phyloP scores from a whole-genome alignment of 2,329 filamentous ascomycete species.

The Xylaria sp. region DNA sequence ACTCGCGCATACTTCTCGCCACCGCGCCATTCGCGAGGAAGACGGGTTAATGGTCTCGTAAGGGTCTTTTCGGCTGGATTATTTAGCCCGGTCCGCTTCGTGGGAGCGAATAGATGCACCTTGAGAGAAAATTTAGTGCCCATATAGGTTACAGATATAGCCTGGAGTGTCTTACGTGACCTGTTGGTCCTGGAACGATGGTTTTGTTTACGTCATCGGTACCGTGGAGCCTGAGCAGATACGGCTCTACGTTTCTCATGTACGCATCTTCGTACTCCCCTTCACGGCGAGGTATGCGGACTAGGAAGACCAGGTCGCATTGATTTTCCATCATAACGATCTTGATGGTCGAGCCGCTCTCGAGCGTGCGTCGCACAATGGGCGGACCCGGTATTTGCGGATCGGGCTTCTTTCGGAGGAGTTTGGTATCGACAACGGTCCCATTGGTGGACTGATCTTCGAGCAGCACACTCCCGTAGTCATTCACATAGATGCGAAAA shows the following conservation, averaged over 20 bases:
- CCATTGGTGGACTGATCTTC: constrained; percentile 97
- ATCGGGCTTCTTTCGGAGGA: constrained; percentile 66
- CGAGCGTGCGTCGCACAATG: constrained; percentile 69
- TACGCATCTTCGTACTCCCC: constrained; percentile 73
- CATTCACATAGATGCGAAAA: constrained; percentile 91
- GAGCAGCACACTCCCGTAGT: constrained; percentile 87
- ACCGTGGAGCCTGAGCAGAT: constrained; percentile 60
- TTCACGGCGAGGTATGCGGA: constrained; percentile 82
- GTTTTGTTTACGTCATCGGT: constrained; percentile 53
- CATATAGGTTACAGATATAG: constrained; percentile 5
- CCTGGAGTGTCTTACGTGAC: constrained; percentile 53
- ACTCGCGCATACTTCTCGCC: constrained; percentile 86
- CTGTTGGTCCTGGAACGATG: constrained; percentile 59
- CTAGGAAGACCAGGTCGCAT: constrained; percentile 79
- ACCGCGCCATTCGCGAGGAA: constrained; percentile 79
- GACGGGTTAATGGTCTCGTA: constrained; percentile 49
- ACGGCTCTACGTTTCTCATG: constrained; percentile 72
- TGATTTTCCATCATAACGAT: constrained; percentile 66
- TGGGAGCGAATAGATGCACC: constrained; percentile 47
- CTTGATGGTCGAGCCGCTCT: constrained; percentile 76
- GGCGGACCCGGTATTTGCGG: constrained; percentile 49
- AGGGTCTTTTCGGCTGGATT: constrained; percentile 38
- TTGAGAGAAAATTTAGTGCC: constrained; percentile 37
- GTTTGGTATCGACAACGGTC: constrained; percentile 80
- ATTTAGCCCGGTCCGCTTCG: constrained; percentile 29